Percentiles rank a stretch among this genome's conserved stretches.
Evolutionary conservation across 2,329 filamentous ascomycete genomes (phyloP).

Genomic region (Fusarium euwallaceae): DNA sequence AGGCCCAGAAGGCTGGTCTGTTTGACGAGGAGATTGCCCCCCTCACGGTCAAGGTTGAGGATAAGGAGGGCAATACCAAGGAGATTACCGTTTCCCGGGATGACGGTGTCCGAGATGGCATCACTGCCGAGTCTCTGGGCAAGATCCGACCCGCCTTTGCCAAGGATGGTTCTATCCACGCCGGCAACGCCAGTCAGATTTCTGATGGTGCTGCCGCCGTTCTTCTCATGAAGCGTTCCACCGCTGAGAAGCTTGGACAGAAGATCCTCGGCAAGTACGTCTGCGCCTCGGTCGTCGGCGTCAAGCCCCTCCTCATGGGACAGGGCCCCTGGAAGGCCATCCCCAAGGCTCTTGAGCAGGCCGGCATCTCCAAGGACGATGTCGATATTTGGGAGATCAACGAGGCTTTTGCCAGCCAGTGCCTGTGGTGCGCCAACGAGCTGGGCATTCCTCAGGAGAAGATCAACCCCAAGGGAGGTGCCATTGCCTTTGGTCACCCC

Average conservation of each 20-base stretch:
- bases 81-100: slow-evolving; percentile 86
- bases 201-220: slow-evolving; percentile 96
- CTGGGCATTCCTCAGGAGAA: slow-evolving; percentile 85
- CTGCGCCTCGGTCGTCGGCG: slow-evolving; percentile 85
- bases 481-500: slow-evolving; percentile 96
- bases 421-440: slow-evolving; percentile 92
- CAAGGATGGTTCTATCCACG: slow-evolving; percentile 94
- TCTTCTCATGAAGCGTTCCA: slow-evolving; percentile 93
- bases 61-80: slow-evolving; percentile 90
- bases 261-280: slow-evolving; percentile 94
- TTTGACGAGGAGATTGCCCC: slow-evolving; percentile 94
- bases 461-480: slow-evolving; percentile 97
- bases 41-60: slow-evolving; percentile 86
- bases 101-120: slow-evolving; percentile 87
- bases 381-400: slow-evolving; percentile 99
- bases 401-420: slow-evolving; percentile 97
- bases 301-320: slow-evolving; percentile 95
- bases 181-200: slow-evolving; percentile 95
- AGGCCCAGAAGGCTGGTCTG: slow-evolving; percentile 88
- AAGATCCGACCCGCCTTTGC: slow-evolving; percentile 94
- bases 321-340: slow-evolving; percentile 96
- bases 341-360: slow-evolving; percentile 89
- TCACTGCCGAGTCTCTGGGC: slow-evolving; percentile 87
- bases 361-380: slow-evolving; percentile 87
- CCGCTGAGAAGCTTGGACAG: slow-evolving; percentile 89